Evolutionary conservation across 2,329 filamentous ascomycete species (phyloP), one percentile per base, ranked within the genome.

Genomic region (Immersiporthe knoxdaviesiana): DNA sequence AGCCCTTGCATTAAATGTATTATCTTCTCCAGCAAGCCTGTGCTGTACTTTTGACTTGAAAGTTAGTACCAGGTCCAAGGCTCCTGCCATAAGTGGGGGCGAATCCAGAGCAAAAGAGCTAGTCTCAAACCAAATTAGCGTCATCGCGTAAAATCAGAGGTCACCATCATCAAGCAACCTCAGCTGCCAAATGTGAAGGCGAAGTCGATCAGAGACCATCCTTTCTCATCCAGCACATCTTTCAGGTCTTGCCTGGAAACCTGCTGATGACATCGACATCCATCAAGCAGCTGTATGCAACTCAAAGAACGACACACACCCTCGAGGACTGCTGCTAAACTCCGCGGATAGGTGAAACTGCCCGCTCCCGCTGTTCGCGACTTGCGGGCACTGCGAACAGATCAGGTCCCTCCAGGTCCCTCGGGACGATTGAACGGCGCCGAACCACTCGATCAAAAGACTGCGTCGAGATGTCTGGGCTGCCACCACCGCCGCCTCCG

Each of bases 401-500:
- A 65, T 56, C 67, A 67, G 64, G 41, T 47, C 67, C 67, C 66
- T 67, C 65, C 67, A 67, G 64, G 41, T 47, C 67, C 67, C 66
- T 67, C 65, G 24, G 60, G 35, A 56, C 59, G 62, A 66, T 58
- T 62, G 62, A 65, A 65, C 52, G 39, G 30, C 37, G 30, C 32
- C 52, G 44, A 27, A 32, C 32, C 37, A 32, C 56, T 69, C 66
- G 65, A 70, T 59, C 65, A 68, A 60, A 59, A 70, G 65, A 63
- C 63, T 24, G 63, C 63, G 32, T 74, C 70, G 67, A 74, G 68
- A 88, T 88, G 85, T 85, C 85, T 73, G 81, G 79, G 73, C 82
- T 83, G 74, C 81, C 79, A 67, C 85, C 86, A 70, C 86, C 86
- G 21, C 86, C 86, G 52, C 86, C 86, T 64, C 87, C 87, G 37